Evolutionary conservation across 192 early-diverging fungal species (phyloP).

Genomic region (Gryganskiella cystojenkinii): DNA sequence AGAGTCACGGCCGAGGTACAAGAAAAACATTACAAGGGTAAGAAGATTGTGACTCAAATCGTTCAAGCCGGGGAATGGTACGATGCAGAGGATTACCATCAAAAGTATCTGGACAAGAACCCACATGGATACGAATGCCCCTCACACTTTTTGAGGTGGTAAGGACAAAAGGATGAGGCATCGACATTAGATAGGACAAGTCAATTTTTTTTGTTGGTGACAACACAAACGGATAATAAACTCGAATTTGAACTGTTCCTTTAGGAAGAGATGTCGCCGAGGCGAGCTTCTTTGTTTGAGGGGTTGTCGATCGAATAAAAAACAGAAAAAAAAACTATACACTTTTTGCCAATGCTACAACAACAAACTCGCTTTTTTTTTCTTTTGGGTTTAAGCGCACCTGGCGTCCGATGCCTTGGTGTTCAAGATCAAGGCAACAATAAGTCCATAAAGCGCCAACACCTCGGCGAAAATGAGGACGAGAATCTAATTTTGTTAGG

Average conservation of each 20-base stretch:
- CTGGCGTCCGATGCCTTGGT: constrained; percentile 67
- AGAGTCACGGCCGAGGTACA: constrained; percentile 70
- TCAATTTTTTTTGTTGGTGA: too few relatives aligned
- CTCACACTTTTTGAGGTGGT: constrained; percentile 38
- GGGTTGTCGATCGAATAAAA: too few relatives aligned
- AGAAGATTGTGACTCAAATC: constrained; percentile 76
- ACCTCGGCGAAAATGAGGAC: constrained; percentile 94
- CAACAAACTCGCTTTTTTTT: too few relatives aligned
- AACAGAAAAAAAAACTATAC: too few relatives aligned
- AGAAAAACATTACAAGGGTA: constrained; percentile 58
- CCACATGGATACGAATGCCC: constrained; percentile 77
- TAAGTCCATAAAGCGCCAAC: constrained; percentile 86
- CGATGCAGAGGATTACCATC: constrained; percentile 85
- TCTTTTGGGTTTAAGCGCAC: too few relatives aligned
- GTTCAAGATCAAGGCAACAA: constrained; percentile 88
- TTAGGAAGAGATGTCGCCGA: too few relatives aligned
- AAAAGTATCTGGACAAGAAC: constrained; percentile 78
- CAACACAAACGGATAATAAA: too few relatives aligned
- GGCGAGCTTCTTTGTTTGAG: too few relatives aligned
- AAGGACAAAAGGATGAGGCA: too few relatives aligned
- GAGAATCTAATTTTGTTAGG: constrained; percentile 58
- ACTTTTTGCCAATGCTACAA: too few relatives aligned
- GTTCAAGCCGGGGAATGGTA: constrained; percentile 75
- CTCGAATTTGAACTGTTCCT: too few relatives aligned
- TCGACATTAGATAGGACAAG: too few relatives aligned